phyloP scores from a whole-genome alignment of 768 basidiomycete genomes.

The Sarcodon sp. region DNA sequence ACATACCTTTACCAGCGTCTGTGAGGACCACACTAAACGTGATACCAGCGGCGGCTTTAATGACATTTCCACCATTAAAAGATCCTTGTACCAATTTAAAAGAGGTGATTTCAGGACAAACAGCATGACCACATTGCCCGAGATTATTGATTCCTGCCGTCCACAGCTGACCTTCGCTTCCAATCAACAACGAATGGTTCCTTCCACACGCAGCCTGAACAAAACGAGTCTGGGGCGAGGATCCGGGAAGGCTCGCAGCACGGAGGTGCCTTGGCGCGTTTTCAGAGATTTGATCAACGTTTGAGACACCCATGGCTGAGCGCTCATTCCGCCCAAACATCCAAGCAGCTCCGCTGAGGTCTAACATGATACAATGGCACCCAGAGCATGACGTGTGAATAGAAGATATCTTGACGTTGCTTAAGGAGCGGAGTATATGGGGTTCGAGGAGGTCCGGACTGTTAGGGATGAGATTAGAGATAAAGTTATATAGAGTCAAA shows the following conservation, averaged over 20 bases:
- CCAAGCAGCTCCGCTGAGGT: slow-evolving; percentile 73
- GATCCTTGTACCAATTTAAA: slow-evolving; percentile 58
- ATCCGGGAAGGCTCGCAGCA: slow-evolving; percentile 45
- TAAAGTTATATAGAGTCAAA: not conserved
- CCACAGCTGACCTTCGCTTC: slow-evolving; percentile 75
- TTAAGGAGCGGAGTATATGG: slow-evolving; percentile 78
- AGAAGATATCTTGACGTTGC: slow-evolving; percentile 62
- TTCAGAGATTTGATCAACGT: slow-evolving; percentile 46
- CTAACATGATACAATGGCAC: slow-evolving; percentile 68
- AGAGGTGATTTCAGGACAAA: slow-evolving; percentile 46
- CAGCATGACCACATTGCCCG: slow-evolving; percentile 73
- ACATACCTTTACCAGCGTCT: slow-evolving; percentile 64
- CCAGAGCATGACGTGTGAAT: slow-evolving; percentile 66
- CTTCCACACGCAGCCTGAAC: slow-evolving; percentile 77
- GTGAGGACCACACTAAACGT: slow-evolving; percentile 79
- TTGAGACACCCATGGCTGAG: slow-evolving; percentile 48
- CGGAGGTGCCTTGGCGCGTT: slow-evolving; percentile 53
- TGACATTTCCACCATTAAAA: slow-evolving; percentile 38
- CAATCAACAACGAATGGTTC: slow-evolving; percentile 74
- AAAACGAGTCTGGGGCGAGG: slow-evolving; percentile 35
- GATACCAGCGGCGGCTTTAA: slow-evolving; percentile 71
- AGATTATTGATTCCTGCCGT: slow-evolving; percentile 68
- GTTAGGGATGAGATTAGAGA: slow-evolving; percentile 14
- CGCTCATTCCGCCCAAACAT: slow-evolving; percentile 79
- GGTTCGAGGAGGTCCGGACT: slow-evolving; percentile 80